Percentiles rank a stretch among this genome's conserved stretches.
Evolutionary conservation across 495 filamentous ascomycete genomes (phyloP).

Genomic region (Penicillium arizonense): DNA sequence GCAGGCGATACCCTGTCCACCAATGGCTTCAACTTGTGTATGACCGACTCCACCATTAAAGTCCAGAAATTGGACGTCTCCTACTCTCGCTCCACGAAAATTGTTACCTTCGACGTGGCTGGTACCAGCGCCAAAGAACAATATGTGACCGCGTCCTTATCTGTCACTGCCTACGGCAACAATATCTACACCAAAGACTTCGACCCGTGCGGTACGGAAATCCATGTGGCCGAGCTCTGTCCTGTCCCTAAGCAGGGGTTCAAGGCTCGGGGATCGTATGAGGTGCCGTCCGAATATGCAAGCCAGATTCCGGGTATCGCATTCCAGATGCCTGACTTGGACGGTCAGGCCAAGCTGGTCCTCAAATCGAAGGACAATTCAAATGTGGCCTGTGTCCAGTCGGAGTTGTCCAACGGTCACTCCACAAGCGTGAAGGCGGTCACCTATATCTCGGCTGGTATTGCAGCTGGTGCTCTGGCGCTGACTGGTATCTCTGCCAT

Average conservation of each 20-base stretch:
- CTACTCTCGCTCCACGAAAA: slow-evolving; percentile 71
- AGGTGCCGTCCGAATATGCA: slow-evolving; percentile 67
- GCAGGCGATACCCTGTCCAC: slow-evolving; percentile 77
- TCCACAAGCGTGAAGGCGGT: slow-evolving; percentile 71
- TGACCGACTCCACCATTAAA: slow-evolving; percentile 60
- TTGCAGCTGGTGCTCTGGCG: slow-evolving; percentile 82
- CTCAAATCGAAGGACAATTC: slow-evolving; percentile 59
- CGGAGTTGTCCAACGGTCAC: slow-evolving; percentile 83
- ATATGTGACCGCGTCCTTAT: slow-evolving; percentile 77
- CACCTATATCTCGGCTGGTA: slow-evolving; percentile 78
- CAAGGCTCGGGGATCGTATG: slow-evolving; percentile 63
- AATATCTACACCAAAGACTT: slow-evolving; percentile 78
- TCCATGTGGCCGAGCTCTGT: slow-evolving; percentile 72
- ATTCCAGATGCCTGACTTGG: slow-evolving; percentile 87
- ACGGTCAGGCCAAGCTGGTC: slow-evolving; percentile 78
- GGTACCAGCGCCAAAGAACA: slow-evolving; percentile 71
- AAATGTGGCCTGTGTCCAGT: slow-evolving; percentile 80
- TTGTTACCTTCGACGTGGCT: slow-evolving; percentile 77
- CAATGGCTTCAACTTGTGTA: slow-evolving; percentile 74
- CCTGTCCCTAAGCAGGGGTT: slow-evolving; percentile 80
- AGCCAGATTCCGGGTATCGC: slow-evolving; percentile 83
- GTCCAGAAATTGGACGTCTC: slow-evolving; percentile 74
- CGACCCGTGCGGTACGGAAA: slow-evolving; percentile 70
- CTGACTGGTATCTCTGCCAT: slow-evolving; percentile 72
- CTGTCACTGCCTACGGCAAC: slow-evolving; percentile 83